These are phyloP conservation scores for Petasospora rhodanensis DNA, from an alignment of 1,139 yeast genomes.

Conservation along the genomic window DNA sequence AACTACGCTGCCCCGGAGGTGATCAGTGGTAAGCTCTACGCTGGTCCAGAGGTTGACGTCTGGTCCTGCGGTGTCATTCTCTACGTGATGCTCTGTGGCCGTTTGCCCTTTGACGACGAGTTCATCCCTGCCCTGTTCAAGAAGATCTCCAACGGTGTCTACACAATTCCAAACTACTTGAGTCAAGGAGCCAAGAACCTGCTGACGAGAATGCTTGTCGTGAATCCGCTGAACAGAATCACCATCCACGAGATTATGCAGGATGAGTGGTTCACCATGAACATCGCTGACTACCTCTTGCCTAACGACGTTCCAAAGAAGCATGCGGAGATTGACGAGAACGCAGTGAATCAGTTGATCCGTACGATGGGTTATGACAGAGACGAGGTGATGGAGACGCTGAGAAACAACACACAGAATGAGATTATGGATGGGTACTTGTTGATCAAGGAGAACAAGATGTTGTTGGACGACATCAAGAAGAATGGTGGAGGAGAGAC, in stretches of 20 bases:
- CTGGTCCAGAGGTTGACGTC: conserved; percentile 98
- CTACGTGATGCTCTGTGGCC: conserved; percentile 94
- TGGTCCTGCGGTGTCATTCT: conserved; percentile 98
- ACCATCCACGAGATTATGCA: conserved; percentile 93
- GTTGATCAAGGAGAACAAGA: conserved; percentile 79
- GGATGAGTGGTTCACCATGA: conserved; percentile 92
- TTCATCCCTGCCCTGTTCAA: conserved; percentile 94
- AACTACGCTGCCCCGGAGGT: conserved; percentile 99
- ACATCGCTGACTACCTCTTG: conserved; percentile 74
- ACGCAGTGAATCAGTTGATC: conserved; percentile 71
- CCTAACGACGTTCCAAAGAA: conserved; percentile 54
- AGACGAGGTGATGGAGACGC: conserved; percentile 79
- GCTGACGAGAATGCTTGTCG: conserved; percentile 90
- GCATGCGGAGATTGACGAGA: conserved; percentile 57
- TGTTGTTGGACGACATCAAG: conserved; percentile 61
- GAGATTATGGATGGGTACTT: conserved; percentile 92
- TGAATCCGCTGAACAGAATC: conserved; percentile 91
- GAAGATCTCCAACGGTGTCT: conserved; percentile 92
- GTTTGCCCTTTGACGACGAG: conserved; percentile 97
- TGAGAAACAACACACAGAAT: conserved; percentile 51
- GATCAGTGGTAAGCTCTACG: conserved; percentile 90
- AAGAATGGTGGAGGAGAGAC: conserved; percentile 33
- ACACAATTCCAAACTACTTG: conserved; percentile 84
- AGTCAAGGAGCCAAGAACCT: conserved; percentile 85
- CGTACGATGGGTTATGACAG: conserved; percentile 91